Percentiles rank a stretch among this genome's conserved stretches.
Conservation (phyloP, 805 yeast genomes). For the Sugiyamaella qingdaonensis region DNA sequence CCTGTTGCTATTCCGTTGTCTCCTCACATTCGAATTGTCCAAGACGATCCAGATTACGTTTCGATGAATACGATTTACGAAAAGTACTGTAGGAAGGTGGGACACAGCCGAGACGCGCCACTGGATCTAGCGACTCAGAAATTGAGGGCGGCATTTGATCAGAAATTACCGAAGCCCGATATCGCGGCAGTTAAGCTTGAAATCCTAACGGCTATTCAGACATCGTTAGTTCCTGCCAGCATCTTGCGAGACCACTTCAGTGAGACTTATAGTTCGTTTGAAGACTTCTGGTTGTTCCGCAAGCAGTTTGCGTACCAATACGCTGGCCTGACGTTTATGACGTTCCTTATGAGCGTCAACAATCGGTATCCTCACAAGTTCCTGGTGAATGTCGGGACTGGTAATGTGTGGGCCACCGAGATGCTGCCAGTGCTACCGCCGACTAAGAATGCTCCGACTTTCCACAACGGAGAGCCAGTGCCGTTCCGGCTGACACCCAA, state of each 20-base stretch:
- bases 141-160: conserved; percentile 88
- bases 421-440: conserved; percentile 68
- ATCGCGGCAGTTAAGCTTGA: conserved; percentile 83
- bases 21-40: conserved; percentile 87
- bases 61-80: conserved; percentile 84
- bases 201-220: conserved; percentile 84
- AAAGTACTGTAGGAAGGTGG: conserved; percentile 68
- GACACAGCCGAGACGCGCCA: conserved; percentile 83
- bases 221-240: conserved; percentile 78
- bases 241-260: conserved; percentile 77
- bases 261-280: conserved; percentile 66
- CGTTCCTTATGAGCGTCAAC: conserved; percentile 91
- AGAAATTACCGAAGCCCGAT: conserved; percentile 90
- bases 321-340: conserved; percentile 87
- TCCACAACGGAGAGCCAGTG: conserved; percentile 86
- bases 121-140: conserved; percentile 80
- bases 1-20: conserved; percentile 93
- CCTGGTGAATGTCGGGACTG: conserved; percentile 73
- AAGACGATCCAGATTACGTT: conserved; percentile 71
- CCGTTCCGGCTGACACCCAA: conserved; percentile 97
- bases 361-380: conserved; percentile 93
- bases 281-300: conserved; percentile 95
- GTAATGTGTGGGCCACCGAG: conserved; percentile 89
- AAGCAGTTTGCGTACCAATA: conserved; percentile 93
- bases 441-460: conserved; percentile 67